Base-by-base conservation (phyloP, 2,329 filamentous ascomycete species). In the Boeremia exigua region DNA sequence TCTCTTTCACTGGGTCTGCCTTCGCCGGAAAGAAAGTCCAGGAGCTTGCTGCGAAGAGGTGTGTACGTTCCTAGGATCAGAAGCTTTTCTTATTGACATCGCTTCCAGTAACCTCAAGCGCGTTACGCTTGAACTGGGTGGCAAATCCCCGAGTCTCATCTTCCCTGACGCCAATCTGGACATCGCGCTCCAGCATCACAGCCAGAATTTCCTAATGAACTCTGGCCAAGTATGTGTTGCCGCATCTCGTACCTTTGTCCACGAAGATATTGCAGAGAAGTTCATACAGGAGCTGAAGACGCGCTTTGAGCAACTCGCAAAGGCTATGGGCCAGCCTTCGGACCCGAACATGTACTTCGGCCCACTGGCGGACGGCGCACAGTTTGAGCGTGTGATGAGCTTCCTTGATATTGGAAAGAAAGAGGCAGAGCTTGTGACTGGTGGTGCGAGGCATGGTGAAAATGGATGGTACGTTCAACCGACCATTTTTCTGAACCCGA, bases 101-200 rank as follows among this genome's bases (percentile, higher is more conserved):
- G 7, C 4, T 23, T 36, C 14, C 9, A 70, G 65, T 36, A 71
- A 70, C 37, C 56, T 69, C 53, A 72, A 72, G 54, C 77, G 76
- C 47, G 76, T 81, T 17, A 79, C 79, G 4, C 73, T 82, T 1
- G 80, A 81, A 62, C 69, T 80, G 10, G 80, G 80, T 39, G 79
- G 80, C 48, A 81, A 82, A 65, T 74, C 71, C 7, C 79, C 80
- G 14, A 73, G 75, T 17, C 73, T 81, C 14, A 74, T 82, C 36
- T 81, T 81, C 61, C 72, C 76, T 36, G 79, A 82, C 59, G 80
- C 78, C 60, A 75, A 84, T 61, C 68, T 83, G 14, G 75, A 81
- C 23, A 73, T 77, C 32, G 81, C 80, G 3, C 48, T 71, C 2
- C 49, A 52, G n/a, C 54, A 54, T 23, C 66, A 69, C 40, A 67